Evolutionary conservation across 192 early-diverging fungal genomes (phyloP), one percentile per base, ranked within the genome.

Genomic region (Backusella morwellensis): DNA sequence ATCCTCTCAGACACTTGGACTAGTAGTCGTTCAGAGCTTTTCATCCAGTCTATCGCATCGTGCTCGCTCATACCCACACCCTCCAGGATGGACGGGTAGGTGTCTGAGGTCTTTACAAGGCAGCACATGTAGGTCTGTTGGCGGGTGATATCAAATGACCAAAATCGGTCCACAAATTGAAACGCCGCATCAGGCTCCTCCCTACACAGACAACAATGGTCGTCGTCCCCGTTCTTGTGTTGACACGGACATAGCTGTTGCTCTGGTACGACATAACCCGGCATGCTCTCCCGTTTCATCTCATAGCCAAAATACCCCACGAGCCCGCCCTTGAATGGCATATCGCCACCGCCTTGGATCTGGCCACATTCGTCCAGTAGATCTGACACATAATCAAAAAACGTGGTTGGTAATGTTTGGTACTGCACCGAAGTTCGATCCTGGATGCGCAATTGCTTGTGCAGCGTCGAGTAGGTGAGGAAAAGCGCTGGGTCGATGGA

Each of bases 261-360:
- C 0, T 21, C 26, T 21, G 88, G 86, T 8, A 74, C 76, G 1
- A 68, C 52, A 66, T 89, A 88, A 0, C 85, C 86, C 0, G 86
- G 80, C 77, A 97, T 38, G 69, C 87, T 87, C 78, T 98, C 97
- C 35, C 86, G 72, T 73, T 95, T 95, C 94, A 99, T 95, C 74
- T 97, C 97, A 81, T 99, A 99, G 0, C 94, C 95, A 85, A 97
- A 92, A 77, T 93, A 95, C 0, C 97, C 97, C 0, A 96, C 84
- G 83, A 97, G 85, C 0, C 97, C 97, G 68, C 95, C 90, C n/a
- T 87, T 81, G 72, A 98, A 98, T 50, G 81, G n/a, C 12, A 78
- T 34, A 23, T 54, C 85, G 68, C 11, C 29, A 9, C 56, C 12
- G 4, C 29, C 56, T 14, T 63, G 56, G 9, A 63, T 26, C 26